These are phyloP conservation scores for Fusarium domesticum DNA, from an alignment of 2,329 filamentous ascomycete species.

Conservation along the genomic window DNA sequence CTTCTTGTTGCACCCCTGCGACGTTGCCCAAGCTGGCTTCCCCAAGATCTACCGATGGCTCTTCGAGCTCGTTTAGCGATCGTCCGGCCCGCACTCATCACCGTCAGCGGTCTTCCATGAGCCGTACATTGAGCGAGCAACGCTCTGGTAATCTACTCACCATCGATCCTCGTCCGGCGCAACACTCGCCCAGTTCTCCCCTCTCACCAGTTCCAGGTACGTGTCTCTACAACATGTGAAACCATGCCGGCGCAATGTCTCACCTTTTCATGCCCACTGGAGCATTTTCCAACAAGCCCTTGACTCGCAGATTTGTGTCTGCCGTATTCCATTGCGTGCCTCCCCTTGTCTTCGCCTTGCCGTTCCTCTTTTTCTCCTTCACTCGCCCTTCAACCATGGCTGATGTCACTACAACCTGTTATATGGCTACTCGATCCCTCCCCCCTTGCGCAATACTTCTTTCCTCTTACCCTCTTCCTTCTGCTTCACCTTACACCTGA, in stretches of 20 bases:
- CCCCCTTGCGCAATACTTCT: slow-evolving; percentile 5
- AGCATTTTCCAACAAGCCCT: neutral
- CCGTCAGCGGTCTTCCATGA: slow-evolving; percentile 48
- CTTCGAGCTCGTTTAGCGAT: slow-evolving; percentile 54
- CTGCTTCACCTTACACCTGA: neutral
- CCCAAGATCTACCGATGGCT: slow-evolving; percentile 47
- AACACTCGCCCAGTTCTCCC: slow-evolving; percentile 25
- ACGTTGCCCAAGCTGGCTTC: slow-evolving; percentile 48
- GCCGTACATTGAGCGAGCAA: slow-evolving; percentile 32
- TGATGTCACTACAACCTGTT: slow-evolving; percentile 2
- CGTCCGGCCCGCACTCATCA: slow-evolving; percentile 47
- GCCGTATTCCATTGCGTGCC: slow-evolving; percentile 2
- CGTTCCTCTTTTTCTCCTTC: neutral
- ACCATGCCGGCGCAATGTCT: slow-evolving; percentile 21
- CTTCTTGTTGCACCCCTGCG: slow-evolving; percentile 24
- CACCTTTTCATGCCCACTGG: slow-evolving; percentile 13
- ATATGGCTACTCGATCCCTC: slow-evolving; percentile 3
- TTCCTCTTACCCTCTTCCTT: neutral
- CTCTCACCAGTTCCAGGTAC: slow-evolving; percentile 58
- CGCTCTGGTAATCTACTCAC: slow-evolving; percentile 32
- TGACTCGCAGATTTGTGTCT: neutral
- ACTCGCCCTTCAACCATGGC: neutral
- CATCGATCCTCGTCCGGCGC: slow-evolving; percentile 31
- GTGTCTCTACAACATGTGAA: slow-evolving; percentile 25
- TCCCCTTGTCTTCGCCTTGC: neutral